phyloP scores from a whole-genome alignment of 148 eudicot genomes.

The Drosera capensis region DNA sequence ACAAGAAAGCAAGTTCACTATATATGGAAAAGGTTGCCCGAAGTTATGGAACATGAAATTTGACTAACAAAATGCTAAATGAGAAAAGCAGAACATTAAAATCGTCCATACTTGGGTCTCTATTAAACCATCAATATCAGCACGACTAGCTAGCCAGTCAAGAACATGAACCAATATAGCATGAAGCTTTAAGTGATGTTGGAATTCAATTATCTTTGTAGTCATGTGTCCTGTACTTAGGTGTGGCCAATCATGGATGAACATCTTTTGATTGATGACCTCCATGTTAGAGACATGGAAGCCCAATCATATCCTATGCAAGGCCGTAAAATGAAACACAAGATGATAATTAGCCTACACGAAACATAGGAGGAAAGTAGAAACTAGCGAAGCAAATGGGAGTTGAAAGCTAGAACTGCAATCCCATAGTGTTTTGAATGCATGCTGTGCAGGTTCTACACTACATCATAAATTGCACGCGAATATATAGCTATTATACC shows the following conservation, averaged over 20 bases:
- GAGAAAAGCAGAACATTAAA: background rate
- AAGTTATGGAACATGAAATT: too few species aligned
- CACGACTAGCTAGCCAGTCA: background rate
- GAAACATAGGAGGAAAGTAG: background rate
- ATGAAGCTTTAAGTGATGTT: background rate
- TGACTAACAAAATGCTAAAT: too few species aligned
- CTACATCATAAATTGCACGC: background rate
- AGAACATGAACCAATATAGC: background rate
- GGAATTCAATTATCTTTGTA: background rate
- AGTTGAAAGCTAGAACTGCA: too few species aligned
- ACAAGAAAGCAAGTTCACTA: too few species aligned
- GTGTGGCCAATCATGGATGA: too few species aligned
- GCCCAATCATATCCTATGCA: background rate
- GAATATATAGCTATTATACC: constrained; percentile 28
- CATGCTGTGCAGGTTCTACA: too few species aligned
- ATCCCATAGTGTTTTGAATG: too few species aligned
- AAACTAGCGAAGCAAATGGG: background rate
- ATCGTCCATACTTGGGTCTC: background rate
- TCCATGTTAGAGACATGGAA: background rate
- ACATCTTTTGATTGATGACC: background rate
- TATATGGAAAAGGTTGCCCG: too few species aligned
- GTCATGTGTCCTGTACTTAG: too few species aligned
- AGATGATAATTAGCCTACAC: background rate
- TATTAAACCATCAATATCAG: background rate
- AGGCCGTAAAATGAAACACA: background rate